Evolutionary conservation across 306 rosid species (phyloP), one percentile per base, ranked within the genome.

Genomic region (Cercis canadensis): DNA sequence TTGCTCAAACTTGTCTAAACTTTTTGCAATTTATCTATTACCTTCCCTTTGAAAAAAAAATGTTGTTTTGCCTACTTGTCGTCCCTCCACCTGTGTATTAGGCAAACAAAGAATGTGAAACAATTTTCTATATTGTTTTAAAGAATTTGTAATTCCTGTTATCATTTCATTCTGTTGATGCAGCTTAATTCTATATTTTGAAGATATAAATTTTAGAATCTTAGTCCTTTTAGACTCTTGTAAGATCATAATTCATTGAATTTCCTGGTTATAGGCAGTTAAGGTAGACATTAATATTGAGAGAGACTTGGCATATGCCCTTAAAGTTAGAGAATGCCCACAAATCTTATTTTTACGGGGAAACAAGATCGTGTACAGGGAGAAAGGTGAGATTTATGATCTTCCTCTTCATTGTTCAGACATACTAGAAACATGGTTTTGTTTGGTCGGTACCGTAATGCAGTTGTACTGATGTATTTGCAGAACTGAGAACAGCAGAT

Each of bases 221-320:
- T 21, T 52, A 21, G 34, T 55, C 36, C 58, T 61, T 11, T 17
- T 21, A 44, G 10, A 58, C 45, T 57, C 57, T 62, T 36, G 6
- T 33, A 14, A 61, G 54, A 65, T 51, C 36, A 29, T 60, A 65
- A 61, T 70, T 37, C 46, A 1, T 52, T 83, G 50, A 45, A 18
- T 73, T 75, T 64, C 46, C 10, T 62, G 67, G 54, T 71, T 59
- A 59, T 67, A 91, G 99, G 85, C 92, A 0, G 82, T 94, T 39
- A 94, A 94, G 92, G 68, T 91, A 41, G 99, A 94, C 79, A 83
- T 89, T 24, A 89, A 91, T 67, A 87, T 94, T 6, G 92, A 94
- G 92, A 87, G 75, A 61, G 99, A 94, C 69, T 81, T 91, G 86
- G 97, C 97, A 21, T 94, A 91, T 65, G 99, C 97, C 62, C 82